phyloP scores from a whole-genome alignment of 371 early-diverging fungal genomes.

The Chytridium lagenaria region DNA sequence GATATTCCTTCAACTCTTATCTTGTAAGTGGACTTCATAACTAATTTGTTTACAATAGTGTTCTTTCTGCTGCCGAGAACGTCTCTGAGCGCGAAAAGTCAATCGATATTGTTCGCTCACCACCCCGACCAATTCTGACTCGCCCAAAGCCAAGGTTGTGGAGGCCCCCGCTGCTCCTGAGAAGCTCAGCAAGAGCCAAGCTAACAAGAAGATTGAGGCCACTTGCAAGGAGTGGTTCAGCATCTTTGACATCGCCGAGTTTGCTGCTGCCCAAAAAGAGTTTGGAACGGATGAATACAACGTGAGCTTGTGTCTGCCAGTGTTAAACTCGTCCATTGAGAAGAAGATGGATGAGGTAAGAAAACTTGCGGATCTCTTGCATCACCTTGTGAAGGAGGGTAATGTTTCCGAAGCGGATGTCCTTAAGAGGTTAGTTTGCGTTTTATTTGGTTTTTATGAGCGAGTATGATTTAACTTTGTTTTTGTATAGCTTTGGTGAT shows the following conservation, averaged over 20 bases:
- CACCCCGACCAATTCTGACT: conserved; percentile 33
- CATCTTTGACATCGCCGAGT: conserved; percentile 66
- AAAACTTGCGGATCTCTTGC: conserved; percentile 48
- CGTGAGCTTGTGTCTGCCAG: conserved; percentile 45
- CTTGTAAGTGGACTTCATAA: background rate
- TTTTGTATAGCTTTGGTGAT: conserved; percentile 60
- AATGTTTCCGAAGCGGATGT: conserved; percentile 33
- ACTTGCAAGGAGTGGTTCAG: conserved; percentile 74
- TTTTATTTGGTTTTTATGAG: conserved; percentile 49
- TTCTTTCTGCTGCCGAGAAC: background rate
- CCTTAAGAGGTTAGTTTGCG: conserved; percentile 31
- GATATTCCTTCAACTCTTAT: no score
- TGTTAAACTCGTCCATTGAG: conserved; percentile 61
- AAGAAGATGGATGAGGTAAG: conserved; percentile 66
- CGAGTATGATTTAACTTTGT: conserved; percentile 34
- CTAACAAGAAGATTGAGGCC: conserved; percentile 67
- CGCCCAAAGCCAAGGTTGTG: conserved; percentile 7
- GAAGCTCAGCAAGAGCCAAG: conserved; percentile 60
- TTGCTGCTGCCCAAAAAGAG: conserved; percentile 70
- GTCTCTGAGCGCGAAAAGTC: conserved; percentile 32
- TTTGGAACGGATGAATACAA: conserved; percentile 63
- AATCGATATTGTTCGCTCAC: conserved; percentile 32
- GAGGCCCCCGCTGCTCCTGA: conserved; percentile 41
- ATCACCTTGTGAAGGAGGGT: conserved; percentile 25
- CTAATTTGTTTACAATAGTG: background rate